Conservation (phyloP, 805 yeast genomes). For the Soucietia sequanensis region DNA sequence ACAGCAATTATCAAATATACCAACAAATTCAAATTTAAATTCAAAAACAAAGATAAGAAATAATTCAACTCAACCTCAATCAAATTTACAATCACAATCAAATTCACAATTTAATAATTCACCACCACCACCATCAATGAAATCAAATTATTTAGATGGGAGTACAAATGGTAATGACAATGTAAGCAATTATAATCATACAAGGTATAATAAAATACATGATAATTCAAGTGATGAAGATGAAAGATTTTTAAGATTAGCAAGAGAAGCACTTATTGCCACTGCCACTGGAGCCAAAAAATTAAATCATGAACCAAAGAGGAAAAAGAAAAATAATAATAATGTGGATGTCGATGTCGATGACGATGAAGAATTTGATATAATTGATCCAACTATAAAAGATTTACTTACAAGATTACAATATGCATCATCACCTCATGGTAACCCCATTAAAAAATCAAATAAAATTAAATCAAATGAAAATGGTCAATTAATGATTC, state of each 20-base stretch:
- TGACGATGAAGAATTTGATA: slow-evolving; percentile 14
- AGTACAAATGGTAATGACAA: no score
- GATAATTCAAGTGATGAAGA: slow-evolving; percentile 49
- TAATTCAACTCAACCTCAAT: background rate
- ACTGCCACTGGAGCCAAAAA: slow-evolving; percentile 39
- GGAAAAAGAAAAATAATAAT: no score
- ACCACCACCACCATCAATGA: background rate
- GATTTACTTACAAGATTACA: slow-evolving; percentile 59
- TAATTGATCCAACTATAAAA: slow-evolving; percentile 62
- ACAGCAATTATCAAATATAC: background rate
- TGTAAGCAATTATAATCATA: no score
- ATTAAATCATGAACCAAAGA: slow-evolving; percentile 11
- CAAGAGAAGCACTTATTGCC: slow-evolving; percentile 60
- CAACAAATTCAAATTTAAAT: background rate
- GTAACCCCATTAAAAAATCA: slow-evolving; percentile 43
- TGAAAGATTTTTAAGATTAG: slow-evolving; percentile 53
- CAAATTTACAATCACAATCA: no score
- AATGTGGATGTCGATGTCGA: slow-evolving; percentile 12
- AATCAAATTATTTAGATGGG: background rate
- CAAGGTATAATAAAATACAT: no score
- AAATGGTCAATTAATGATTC: slow-evolving; percentile 43
- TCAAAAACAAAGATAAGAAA: background rate
- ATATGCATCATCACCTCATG: slow-evolving; percentile 59
- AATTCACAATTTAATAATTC: background rate
- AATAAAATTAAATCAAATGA: slow-evolving; percentile 33